phyloP scores from a whole-genome alignment of 2,329 filamentous ascomycete genomes.

The Stenocarpella maydis region DNA sequence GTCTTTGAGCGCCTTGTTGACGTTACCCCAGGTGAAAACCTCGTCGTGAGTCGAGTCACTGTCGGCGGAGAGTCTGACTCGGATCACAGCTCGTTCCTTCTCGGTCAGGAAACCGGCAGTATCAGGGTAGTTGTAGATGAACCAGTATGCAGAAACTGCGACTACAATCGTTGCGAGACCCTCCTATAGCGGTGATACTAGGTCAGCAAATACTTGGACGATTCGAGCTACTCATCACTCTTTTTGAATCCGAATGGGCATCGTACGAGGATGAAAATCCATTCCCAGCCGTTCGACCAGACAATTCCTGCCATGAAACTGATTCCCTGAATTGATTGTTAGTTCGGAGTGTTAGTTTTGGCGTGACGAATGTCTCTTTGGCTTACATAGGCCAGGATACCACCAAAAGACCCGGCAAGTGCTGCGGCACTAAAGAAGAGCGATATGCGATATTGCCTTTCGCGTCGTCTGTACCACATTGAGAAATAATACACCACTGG shows the following conservation, averaged over 20 bases:
- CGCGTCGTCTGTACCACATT: slow-evolving; percentile 64
- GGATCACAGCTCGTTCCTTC: slow-evolving; percentile 64
- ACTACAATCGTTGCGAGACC: slow-evolving; percentile 64
- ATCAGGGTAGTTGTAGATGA: slow-evolving; percentile 72
- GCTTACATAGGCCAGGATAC: slow-evolving; percentile 61
- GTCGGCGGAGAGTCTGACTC: slow-evolving; percentile 70
- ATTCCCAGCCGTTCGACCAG: slow-evolving; percentile 61
- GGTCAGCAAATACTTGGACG: background rate
- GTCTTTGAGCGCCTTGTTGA: slow-evolving; percentile 69
- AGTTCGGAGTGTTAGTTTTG: background rate
- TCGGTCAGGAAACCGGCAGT: slow-evolving; percentile 65
- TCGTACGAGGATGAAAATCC: slow-evolving; percentile 67
- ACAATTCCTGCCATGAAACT: slow-evolving; percentile 61
- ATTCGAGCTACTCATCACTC: no score
- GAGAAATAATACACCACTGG: slow-evolving; percentile 59
- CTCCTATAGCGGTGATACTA: slow-evolving; percentile 48
- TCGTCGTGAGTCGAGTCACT: slow-evolving; percentile 76
- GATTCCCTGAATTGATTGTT: slow-evolving; percentile 52
- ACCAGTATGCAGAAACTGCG: slow-evolving; percentile 59
- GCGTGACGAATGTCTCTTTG: background rate
- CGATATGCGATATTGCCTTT: slow-evolving; percentile 63
- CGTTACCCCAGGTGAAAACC: slow-evolving; percentile 72
- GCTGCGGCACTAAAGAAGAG: slow-evolving; percentile 65
- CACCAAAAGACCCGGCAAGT: slow-evolving; percentile 64
- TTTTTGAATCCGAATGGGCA: no score